These are phyloP conservation scores for Beauveria scarabaeidicola DNA, from an alignment of 2,329 filamentous ascomycete genomes.

Conservation along the genomic window DNA sequence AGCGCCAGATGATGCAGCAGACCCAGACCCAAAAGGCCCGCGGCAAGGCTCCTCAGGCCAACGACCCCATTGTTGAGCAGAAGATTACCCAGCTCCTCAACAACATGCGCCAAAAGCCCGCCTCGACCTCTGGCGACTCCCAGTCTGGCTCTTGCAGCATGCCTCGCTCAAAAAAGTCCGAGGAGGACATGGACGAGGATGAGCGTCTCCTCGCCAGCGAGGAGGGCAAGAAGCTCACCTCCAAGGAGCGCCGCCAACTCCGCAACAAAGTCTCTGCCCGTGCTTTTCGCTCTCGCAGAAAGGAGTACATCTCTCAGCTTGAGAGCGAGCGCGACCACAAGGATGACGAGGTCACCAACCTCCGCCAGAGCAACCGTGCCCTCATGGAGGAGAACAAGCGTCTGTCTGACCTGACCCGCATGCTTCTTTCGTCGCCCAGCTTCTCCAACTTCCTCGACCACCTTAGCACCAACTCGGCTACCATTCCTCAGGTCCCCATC, in stretches of 20 bases:
- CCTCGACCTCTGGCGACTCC: conserved; percentile 36
- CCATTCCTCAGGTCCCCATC: conserved; percentile 30
- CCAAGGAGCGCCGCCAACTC: conserved; percentile 94
- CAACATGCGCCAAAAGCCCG: conserved; percentile 74
- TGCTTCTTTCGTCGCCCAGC: conserved; percentile 70
- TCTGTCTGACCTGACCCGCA: conserved; percentile 67
- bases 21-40: conserved; percentile 36
- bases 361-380: conserved; percentile 72
- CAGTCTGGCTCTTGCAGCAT: conserved; percentile 55
- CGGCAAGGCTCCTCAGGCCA: conserved; percentile 41
- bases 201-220: conserved; percentile 90
- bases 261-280: conserved; percentile 98
- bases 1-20: conserved; percentile 49
- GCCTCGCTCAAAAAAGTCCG: conserved; percentile 75
- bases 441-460: conserved; percentile 76
- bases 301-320: conserved; percentile 96
- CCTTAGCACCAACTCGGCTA: conserved; percentile 51
- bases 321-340: conserved; percentile 82
- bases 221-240: conserved; percentile 97
- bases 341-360: conserved; percentile 72
- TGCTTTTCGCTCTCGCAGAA: conserved; percentile 94
- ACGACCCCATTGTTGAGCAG: conserved; percentile 73
- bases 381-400: conserved; percentile 81
- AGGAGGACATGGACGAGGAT: conserved; percentile 98
- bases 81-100: conserved; percentile 89